A percentile compares a stretch with the other conserved stretches of the same genome.
These are phyloP conservation scores for Yarrowia sp. DNA, from an alignment of 805 yeast genomes.

Conservation along the genomic window DNA sequence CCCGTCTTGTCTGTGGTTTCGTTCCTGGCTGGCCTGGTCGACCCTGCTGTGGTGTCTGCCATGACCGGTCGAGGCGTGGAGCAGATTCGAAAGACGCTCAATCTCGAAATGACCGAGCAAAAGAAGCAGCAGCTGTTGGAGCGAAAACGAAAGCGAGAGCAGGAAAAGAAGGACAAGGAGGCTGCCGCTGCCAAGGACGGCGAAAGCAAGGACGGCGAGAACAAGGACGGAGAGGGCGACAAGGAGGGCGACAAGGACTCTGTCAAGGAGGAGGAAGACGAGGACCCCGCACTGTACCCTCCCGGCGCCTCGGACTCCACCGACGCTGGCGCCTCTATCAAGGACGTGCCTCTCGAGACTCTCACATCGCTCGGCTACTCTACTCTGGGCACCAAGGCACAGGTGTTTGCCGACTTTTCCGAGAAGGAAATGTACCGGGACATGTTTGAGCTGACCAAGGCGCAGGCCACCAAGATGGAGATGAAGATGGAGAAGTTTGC, in stretches of 20 bases:
- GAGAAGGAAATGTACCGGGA: slow-evolving; percentile 64
- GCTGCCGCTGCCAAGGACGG: slow-evolving; percentile 10
- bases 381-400: slow-evolving; percentile 22
- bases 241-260: slow-evolving; percentile 10
- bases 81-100: slow-evolving; percentile 53
- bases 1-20: slow-evolving; percentile 93
- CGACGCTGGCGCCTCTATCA: slow-evolving; percentile 17
- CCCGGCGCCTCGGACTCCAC: slow-evolving; percentile 10
- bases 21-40: slow-evolving; percentile 79
- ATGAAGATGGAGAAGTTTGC: slow-evolving; percentile 64
- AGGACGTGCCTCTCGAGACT: slow-evolving; percentile 19
- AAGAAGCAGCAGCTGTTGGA: slow-evolving; percentile 3
- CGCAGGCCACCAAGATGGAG: slow-evolving; percentile 72
- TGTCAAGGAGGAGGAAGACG: slow-evolving; percentile 21
- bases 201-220: slow-evolving; percentile 26
- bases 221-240: slow-evolving; percentile 1
- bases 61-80: slow-evolving; percentile 56
- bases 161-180: slow-evolving; percentile 31
- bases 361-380: slow-evolving; percentile 21
- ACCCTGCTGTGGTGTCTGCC: slow-evolving; percentile 78
- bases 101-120: slow-evolving; percentile 11
- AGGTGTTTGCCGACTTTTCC: slow-evolving; percentile 45
- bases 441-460: slow-evolving; percentile 60
- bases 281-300: not conserved
- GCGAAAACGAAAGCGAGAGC: slow-evolving; percentile 16